phyloP scores from a whole-genome alignment of 2,329 filamentous ascomycete genomes.

The Fusarium praegraminearum region DNA sequence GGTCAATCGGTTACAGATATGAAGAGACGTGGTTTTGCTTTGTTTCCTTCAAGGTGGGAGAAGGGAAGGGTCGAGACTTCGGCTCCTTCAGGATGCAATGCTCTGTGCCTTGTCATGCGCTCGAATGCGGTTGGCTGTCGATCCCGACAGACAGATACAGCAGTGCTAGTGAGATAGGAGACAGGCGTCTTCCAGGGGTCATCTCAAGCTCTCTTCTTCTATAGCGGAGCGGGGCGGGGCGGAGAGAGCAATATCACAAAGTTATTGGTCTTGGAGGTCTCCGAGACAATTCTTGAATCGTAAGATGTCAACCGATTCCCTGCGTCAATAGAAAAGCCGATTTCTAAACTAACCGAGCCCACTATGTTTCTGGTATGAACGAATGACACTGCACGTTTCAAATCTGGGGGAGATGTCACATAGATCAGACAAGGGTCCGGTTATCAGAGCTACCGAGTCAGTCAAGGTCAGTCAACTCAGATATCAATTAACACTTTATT shows the following conservation, averaged over 20 bases:
- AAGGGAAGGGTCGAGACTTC: conserved; percentile 18
- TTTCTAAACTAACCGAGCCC: background rate
- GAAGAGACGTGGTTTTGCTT: conserved; percentile 30
- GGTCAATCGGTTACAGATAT: conserved; percentile 24
- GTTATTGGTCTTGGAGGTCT: conserved; percentile 1
- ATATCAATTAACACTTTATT: background rate
- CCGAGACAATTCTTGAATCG: conserved; percentile 9
- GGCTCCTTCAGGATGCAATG: conserved; percentile 17
- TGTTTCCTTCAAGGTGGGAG: conserved; percentile 9
- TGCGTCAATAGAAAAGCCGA: background rate
- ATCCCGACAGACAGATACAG: conserved; percentile 21
- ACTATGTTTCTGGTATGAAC: conserved; percentile 8
- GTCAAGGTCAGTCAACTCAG: background rate
- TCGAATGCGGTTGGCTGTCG: conserved; percentile 30
- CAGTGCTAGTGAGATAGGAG: conserved; percentile 6
- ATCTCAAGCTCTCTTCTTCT: background rate
- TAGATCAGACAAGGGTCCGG: conserved; percentile 30
- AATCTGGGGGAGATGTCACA: conserved; percentile 36
- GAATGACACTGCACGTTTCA: conserved; percentile 28
- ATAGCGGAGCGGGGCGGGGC: conserved; percentile 41
- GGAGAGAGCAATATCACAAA: conserved; percentile 2
- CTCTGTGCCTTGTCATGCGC: conserved; percentile 10
- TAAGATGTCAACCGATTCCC: background rate
- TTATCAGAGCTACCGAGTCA: background rate
- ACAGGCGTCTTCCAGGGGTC: background rate